Evolutionary conservation across 768 basidiomycete genomes (phyloP), one percentile per base, ranked within the genome.

Genomic region (Amylocystis lapponica): DNA sequence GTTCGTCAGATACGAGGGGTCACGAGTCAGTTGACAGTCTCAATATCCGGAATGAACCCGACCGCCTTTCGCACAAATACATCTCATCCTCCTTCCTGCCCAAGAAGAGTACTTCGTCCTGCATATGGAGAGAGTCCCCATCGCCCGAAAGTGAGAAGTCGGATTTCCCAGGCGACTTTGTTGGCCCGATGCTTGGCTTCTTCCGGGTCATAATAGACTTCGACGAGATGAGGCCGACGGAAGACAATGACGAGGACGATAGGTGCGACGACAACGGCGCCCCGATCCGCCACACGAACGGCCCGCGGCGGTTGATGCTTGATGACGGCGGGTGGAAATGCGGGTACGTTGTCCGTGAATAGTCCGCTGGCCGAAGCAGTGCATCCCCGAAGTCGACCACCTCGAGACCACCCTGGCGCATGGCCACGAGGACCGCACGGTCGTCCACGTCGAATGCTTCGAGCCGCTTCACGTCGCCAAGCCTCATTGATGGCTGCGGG

Each of bases 351-450:
- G 77, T 78, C 36, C 89, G 76, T 5, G 88, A 91, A 51, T 81
- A 78, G 55, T 92, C 89, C 0, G 81, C 89, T 20, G 89, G 89
- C 42, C 72, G 78, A 41, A 91, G 68, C 31, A 92, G 63, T 4
- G 87, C 89, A 57, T 92, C 89, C 21, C 79, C 72, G 26, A 91
- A 68, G 53, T 90, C 84, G 23, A 89, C 80, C 1, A 76, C 88
- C 55, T 92, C 89, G 27, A 92, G 62, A 3, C 90, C 89, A 25
- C 88, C 87, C 60, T 87, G 87, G 17, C 89, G 81, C 78, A 92
- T 77, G 13, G 89, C 89, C 26, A 92, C 81, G 4, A 92, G 70
- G 9, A 92, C 77, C 5, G 89, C 79, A 16, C 84, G 76, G 49
- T 85, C 77, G 36, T 75, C 68, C 30, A 87, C 72, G 56, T 91